Conservation (phyloP, 306 rosid genomes). For the Glycine soja region DNA sequence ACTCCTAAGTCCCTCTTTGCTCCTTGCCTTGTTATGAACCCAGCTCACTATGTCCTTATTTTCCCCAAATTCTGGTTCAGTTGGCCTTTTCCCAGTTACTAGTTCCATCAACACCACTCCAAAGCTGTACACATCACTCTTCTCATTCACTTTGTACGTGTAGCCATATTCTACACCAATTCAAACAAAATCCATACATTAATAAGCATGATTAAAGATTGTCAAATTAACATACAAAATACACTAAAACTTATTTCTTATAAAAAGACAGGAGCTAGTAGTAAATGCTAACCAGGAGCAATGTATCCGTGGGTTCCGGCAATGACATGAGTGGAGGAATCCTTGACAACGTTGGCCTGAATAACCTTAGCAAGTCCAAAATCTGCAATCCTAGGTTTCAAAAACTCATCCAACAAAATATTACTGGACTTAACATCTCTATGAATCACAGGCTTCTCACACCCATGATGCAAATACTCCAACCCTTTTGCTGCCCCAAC, state of each 20-base stretch:
- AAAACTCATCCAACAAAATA: conserved; percentile 81
- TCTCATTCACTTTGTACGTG: conserved; percentile 84
- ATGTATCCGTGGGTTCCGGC: conserved; percentile 96
- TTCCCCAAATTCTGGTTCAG: conserved; percentile 78
- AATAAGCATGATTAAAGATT: not conserved
- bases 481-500: conserved; percentile 92
- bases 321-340: conserved; percentile 77
- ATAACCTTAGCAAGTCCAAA: conserved; percentile 93
- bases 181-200: not conserved
- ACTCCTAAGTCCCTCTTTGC: conserved; percentile 56
- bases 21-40: conserved; percentile 66
- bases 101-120: conserved; percentile 94
- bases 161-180: conserved; percentile 80
- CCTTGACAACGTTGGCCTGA: conserved; percentile 55
- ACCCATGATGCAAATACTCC: conserved; percentile 90
- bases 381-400: conserved; percentile 94
- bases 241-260: no score
- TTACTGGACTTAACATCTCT: conserved; percentile 94
- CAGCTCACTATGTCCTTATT: conserved; percentile 80
- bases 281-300: conserved; percentile 73
- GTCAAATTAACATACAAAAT: no score
- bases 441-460: conserved; percentile 81
- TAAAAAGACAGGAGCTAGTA: no score
- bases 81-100: conserved; percentile 83
- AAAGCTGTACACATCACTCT: conserved; percentile 92